These are phyloP conservation scores for Carpinus viminea DNA, from an alignment of 306 rosid species.

Conservation along the genomic window DNA sequence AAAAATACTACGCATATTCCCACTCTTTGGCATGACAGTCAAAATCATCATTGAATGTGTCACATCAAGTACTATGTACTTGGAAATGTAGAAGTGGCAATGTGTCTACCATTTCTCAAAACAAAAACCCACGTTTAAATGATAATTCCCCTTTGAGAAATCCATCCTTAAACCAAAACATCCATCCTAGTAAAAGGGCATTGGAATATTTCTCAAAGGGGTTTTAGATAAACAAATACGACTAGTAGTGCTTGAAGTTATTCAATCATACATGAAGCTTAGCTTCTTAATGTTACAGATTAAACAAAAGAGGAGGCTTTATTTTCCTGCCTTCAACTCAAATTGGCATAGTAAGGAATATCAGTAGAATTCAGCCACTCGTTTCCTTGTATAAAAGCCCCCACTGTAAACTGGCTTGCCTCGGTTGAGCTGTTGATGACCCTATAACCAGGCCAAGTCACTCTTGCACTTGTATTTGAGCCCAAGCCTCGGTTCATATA, in stretches of 20 bases:
- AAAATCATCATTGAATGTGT: too few relatives aligned
- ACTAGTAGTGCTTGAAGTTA: background rate
- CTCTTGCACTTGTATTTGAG: slow-evolving; percentile 57
- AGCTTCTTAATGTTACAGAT: background rate
- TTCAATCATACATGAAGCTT: background rate
- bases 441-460: slow-evolving; percentile 79
- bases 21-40: too few relatives aligned
- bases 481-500: slow-evolving; percentile 69
- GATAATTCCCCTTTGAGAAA: too few relatives aligned
- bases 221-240: too few relatives aligned
- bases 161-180: too few relatives aligned
- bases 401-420: slow-evolving; percentile 67
- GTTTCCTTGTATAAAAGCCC: slow-evolving; percentile 53
- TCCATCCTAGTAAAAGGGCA: too few relatives aligned
- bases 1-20: too few relatives aligned
- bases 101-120: too few relatives aligned
- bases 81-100: too few relatives aligned
- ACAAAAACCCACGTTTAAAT: too few relatives aligned
- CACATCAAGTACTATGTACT: too few relatives aligned
- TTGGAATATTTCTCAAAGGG: too few relatives aligned
- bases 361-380: slow-evolving; percentile 63
- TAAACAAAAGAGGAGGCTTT: background rate
- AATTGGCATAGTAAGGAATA: slow-evolving; percentile 48
- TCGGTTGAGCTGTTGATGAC: slow-evolving; percentile 55
- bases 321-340: slow-evolving; percentile 32